Percentiles rank a stretch among this genome's conserved stretches.
phyloP scores from a whole-genome alignment of 1,139 yeast species.

The Taphrina communis region DNA sequence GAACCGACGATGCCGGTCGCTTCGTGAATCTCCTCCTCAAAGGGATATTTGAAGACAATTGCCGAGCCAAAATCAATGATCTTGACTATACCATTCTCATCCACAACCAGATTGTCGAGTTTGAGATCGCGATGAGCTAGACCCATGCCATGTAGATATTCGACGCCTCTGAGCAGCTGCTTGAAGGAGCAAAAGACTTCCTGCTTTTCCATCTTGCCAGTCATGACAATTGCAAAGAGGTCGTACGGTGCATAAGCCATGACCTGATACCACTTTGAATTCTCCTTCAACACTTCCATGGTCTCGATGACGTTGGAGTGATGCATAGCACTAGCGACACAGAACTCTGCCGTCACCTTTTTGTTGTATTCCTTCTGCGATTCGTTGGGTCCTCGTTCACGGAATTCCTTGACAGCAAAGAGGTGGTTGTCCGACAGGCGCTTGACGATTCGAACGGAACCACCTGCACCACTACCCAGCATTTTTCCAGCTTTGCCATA shows the following conservation, averaged over 20 bases:
- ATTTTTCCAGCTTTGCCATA: constrained; percentile 90
- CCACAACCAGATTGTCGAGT: constrained; percentile 90
- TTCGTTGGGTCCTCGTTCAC: constrained; percentile 84
- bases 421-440: constrained; percentile 81
- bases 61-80: constrained; percentile 97
- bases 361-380: constrained; percentile 87
- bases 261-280: constrained; percentile 84
- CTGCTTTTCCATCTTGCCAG: constrained; percentile 82
- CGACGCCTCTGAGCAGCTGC: constrained; percentile 83
- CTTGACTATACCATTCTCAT: constrained; percentile 82
- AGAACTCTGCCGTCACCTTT: constrained; percentile 95
- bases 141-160: constrained; percentile 82
- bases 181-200: constrained; percentile 90
- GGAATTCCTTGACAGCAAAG: constrained; percentile 95
- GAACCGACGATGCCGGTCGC: constrained; percentile 97
- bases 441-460: constrained; percentile 84
- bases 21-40: constrained; percentile 73
- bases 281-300: constrained; percentile 86
- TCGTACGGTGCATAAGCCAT: constrained; percentile 98
- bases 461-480: constrained; percentile 98
- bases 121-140: constrained; percentile 95
- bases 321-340: constrained; percentile 93
- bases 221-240: constrained; percentile 92
- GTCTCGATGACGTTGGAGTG: constrained; percentile 95
- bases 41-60: constrained; percentile 89